These are phyloP conservation scores for Penicillium sp. DNA, from an alignment of 2,329 filamentous ascomycete genomes.

Conservation along the genomic window DNA sequence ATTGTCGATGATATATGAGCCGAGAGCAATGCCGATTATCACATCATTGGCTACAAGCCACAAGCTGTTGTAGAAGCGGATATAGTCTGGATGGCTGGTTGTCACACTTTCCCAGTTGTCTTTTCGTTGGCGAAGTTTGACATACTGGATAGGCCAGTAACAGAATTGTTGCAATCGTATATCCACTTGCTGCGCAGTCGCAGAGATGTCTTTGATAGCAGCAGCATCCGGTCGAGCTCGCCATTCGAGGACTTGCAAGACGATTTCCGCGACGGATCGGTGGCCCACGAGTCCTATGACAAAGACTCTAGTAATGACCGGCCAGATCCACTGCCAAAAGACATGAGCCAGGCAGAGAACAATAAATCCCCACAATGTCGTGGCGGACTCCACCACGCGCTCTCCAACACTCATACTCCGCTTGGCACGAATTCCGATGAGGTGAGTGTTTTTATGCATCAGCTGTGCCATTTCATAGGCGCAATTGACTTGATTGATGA, in stretches of 20 bases:
- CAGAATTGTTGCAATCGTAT: constrained; percentile 97
- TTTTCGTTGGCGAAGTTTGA: constrained; percentile 84
- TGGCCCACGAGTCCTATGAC: constrained; percentile 78
- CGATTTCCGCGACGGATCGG: constrained; percentile 75
- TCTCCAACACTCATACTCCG: constrained; percentile 90
- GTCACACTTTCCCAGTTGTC: constrained; percentile 95
- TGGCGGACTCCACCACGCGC: constrained; percentile 89
- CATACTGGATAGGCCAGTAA: constrained; percentile 97
- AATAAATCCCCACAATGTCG: constrained; percentile 76
- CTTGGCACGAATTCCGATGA: constrained; percentile 77
- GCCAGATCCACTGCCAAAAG: constrained; percentile 74
- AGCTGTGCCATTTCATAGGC: constrained; percentile 84
- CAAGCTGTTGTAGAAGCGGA: constrained; percentile 96
- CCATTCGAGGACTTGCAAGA: constrained; percentile 83
- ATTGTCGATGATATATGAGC: constrained; percentile 97
- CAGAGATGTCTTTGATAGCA: constrained; percentile 92
- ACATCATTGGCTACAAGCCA: constrained; percentile 99
- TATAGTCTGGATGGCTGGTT: constrained; percentile 94
- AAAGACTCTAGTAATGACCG: constrained; percentile 71
- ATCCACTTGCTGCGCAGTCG: constrained; percentile 95
- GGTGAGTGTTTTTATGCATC: constrained; percentile 84
- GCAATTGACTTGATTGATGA: constrained; percentile 95
- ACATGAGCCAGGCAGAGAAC: constrained; percentile 69
- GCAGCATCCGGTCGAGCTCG: constrained; percentile 73
- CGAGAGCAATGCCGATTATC: constrained; percentile 95